Evolutionary conservation across 768 basidiomycete genomes (phyloP), one percentile per base, ranked within the genome.

Genomic region (Rhizopogon vesiculosus): DNA sequence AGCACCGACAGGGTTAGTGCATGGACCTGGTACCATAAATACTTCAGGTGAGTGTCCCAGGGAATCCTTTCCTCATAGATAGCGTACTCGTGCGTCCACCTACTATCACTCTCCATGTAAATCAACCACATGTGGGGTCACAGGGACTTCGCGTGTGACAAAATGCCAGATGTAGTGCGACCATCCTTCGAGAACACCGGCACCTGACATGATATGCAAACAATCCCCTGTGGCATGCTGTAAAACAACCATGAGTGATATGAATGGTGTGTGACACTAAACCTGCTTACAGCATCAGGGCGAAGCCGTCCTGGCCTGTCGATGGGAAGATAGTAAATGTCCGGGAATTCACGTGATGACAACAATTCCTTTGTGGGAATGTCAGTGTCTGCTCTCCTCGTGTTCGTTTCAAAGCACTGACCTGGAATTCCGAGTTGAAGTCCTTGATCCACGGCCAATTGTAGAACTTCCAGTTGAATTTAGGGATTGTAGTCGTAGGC

Each of bases 371-470:
- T 25, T 28, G 6, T 22, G 25, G 19, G 29, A 55, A 53, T 53
- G 19, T 31, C 5, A 16, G 48, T 43, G 56, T 60, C 45, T 61
- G 45, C 49, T 51, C 22, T 15, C 28, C 29, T 10, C 49, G 28
- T 15, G 31, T 19, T 22, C 40, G 3, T 41, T 33, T 45, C 15
- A 5, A n/a, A 16, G 5, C 29, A 64, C 72, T 19, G 40, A 85
- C 85, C 78, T 84, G 70, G 61, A 87, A 85, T 13, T 78, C 66
- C n/a, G 68, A 63, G 56, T 88, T 87, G 56, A 79, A 82, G 56
- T 76, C 74, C 65, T 71, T 64, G 46, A 88, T 85, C 69, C 78
- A 76, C 0, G 73, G 78, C 86, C 86, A 87, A 62, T 88, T 87
- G 63, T 80, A 87, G 77, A 78, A 83, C 31, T 74, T 72, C 22